Conservation (phyloP, 495 filamentous ascomycete genomes). For the Penicillium riverlandense region DNA sequence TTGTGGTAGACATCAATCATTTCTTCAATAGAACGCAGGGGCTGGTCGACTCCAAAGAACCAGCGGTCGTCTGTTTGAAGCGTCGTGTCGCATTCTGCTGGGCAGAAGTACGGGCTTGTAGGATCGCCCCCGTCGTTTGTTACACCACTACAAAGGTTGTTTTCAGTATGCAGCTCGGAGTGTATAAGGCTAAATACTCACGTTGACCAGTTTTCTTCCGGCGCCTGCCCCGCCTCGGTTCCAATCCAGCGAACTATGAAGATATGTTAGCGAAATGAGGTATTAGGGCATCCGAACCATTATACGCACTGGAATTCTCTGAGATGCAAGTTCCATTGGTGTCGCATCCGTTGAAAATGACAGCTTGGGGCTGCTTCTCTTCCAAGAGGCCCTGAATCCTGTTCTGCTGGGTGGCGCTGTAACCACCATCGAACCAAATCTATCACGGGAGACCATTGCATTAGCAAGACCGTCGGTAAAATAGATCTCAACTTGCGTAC, state of each 20-base stretch:
- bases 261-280: background rate
- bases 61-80: conserved; percentile 5
- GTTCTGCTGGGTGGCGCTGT: conserved; percentile 3
- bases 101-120: conserved; percentile 6
- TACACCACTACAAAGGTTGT: background rate
- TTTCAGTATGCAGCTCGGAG: background rate
- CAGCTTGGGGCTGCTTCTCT: conserved; percentile 3
- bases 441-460: background rate
- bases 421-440: conserved; percentile 10
- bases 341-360: conserved; percentile 6
- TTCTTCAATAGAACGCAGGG: conserved; percentile 6
- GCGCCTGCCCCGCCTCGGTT: conserved; percentile 2
- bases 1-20: conserved; percentile 8
- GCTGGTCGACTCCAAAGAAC: conserved; percentile 7
- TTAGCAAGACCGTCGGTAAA: too few species aligned
- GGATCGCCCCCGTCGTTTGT: conserved; percentile 4
- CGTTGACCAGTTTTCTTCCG: conserved; percentile 8
- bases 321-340: conserved; percentile 4
- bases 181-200: background rate
- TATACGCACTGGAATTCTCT: conserved; percentile 1
- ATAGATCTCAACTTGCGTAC: background rate
- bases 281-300: background rate
- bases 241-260: conserved; percentile 6
- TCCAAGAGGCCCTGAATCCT: conserved; percentile 2
- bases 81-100: conserved; percentile 8